A percentile compares a stretch with the other conserved stretches of the same genome.
These are phyloP conservation scores for Hemileccinum impolitum DNA, from an alignment of 768 basidiomycete genomes.

Conservation along the genomic window DNA sequence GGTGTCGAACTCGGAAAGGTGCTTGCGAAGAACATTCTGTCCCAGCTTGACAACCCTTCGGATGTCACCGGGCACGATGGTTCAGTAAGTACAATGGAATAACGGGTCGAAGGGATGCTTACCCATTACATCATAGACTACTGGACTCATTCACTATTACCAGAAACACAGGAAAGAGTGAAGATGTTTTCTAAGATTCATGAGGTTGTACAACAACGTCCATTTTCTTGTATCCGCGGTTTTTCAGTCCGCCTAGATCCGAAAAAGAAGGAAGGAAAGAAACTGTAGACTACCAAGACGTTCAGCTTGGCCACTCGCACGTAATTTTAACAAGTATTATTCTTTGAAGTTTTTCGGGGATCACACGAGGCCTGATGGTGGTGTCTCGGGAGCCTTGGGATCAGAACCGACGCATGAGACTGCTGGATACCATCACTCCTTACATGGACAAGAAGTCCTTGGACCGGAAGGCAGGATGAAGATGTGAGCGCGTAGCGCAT, in stretches of 20 bases:
- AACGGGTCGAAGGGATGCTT: background rate
- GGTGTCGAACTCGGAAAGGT: slow-evolving; percentile 98
- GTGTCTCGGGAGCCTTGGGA: too few relatives aligned
- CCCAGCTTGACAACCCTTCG: slow-evolving; percentile 74
- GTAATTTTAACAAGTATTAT: slow-evolving; percentile 10
- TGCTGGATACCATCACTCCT: too few relatives aligned
- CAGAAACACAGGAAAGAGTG: slow-evolving; percentile 83
- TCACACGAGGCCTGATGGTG: background rate
- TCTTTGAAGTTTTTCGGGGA: background rate
- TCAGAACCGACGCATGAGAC: too few relatives aligned
- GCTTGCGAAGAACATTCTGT: slow-evolving; percentile 92
- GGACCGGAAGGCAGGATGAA: too few relatives aligned
- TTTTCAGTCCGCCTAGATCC: background rate
- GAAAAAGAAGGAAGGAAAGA: slow-evolving; percentile 1
- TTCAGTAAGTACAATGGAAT: slow-evolving; percentile 44
- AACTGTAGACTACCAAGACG: slow-evolving; percentile 2
- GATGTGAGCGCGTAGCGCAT: too few relatives aligned
- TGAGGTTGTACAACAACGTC: slow-evolving; percentile 8
- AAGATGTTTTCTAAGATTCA: slow-evolving; percentile 27
- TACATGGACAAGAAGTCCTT: too few relatives aligned
- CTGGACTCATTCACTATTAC: slow-evolving; percentile 96
- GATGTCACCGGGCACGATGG: slow-evolving; percentile 88
- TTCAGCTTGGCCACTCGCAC: background rate
- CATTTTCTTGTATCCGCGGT: background rate
- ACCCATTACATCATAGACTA: slow-evolving; percentile 54